phyloP scores from a whole-genome alignment of 129 eudicot genomes.

The Kitagawia praeruptora region DNA sequence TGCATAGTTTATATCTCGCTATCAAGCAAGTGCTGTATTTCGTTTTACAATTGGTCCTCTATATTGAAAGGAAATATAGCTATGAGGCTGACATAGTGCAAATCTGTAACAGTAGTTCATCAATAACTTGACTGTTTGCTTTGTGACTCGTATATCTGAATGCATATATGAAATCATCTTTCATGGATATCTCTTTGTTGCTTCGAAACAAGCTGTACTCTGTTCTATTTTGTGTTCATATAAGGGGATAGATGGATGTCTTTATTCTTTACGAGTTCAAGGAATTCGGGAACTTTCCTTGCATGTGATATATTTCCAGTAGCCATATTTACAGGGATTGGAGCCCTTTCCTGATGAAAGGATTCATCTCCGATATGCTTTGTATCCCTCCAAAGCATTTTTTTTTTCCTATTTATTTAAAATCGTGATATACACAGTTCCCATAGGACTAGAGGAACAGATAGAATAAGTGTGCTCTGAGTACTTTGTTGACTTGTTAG shows the following conservation, averaged over 20 bases:
- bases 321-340: background rate
- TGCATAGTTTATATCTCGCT: background rate
- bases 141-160: background rate
- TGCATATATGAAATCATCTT: background rate
- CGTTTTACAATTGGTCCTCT: background rate
- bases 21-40: background rate
- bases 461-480: background rate
- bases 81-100: background rate
- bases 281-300: background rate
- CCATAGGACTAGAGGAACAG: too few species aligned
- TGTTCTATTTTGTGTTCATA: background rate
- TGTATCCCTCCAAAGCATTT: background rate
- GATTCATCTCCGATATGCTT: background rate
- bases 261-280: too few species aligned
- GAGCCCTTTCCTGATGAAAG: background rate
- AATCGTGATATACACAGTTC: background rate
- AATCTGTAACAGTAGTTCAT: background rate
- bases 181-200: background rate
- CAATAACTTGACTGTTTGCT: background rate
- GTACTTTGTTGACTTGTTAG: background rate
- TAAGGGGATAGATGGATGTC: background rate
- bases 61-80: background rate
- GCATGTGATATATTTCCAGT: background rate
- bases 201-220: background rate
- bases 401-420: background rate